Evolutionary conservation across 2,329 filamentous ascomycete genomes (phyloP).

Genomic region (Alternaria rosae): DNA sequence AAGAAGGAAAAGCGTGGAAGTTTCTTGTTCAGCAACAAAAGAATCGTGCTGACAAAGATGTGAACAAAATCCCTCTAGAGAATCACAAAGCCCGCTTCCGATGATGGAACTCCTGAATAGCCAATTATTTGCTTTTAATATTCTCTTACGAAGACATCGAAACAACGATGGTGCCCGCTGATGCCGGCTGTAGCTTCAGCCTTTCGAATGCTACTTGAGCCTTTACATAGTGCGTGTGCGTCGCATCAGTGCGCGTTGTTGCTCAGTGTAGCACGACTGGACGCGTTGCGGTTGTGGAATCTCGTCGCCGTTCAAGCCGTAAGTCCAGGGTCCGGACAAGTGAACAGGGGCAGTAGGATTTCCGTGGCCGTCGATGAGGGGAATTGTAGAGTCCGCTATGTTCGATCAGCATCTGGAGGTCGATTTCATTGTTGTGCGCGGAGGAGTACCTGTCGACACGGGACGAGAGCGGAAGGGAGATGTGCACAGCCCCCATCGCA

Average conservation of each 20-base stretch:
- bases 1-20: too few relatives aligned
- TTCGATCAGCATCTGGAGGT: neutral
- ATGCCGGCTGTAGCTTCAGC: neutral
- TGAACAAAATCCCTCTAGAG: too few relatives aligned
- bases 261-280: neutral
- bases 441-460: neutral
- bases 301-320: neutral
- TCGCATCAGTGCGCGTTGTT: neutral
- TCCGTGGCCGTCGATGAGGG: neutral
- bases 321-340: neutral
- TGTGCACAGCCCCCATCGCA: neutral
- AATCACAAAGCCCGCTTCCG: too few relatives aligned
- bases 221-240: neutral
- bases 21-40: too few relatives aligned
- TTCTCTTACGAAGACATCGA: neutral
- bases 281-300: neutral
- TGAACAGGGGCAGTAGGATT: neutral
- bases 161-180: neutral
- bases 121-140: too few relatives aligned
- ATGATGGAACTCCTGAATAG: too few relatives aligned
- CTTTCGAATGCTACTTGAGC: neutral
- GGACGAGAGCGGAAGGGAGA: neutral
- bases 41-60: too few relatives aligned
- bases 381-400: neutral
- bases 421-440: neutral